Conservation (phyloP, 1,139 yeast species). For the Zygoascus sp. region DNA sequence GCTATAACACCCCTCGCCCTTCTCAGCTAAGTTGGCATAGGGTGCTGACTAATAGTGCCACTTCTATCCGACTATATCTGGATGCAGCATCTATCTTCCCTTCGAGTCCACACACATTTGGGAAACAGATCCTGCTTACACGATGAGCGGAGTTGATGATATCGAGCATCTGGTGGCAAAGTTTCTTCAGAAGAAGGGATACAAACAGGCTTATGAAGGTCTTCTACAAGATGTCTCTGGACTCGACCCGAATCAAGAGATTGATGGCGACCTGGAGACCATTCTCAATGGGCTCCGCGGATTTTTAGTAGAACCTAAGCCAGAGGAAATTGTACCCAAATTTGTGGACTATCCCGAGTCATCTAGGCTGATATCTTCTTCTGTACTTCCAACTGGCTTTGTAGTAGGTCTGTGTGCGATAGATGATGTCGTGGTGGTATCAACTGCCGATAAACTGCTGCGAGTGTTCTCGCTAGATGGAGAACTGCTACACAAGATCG, state of each 20-base stretch:
- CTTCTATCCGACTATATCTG: too few relatives aligned
- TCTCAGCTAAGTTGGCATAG: too few relatives aligned
- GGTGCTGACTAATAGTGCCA: too few relatives aligned
- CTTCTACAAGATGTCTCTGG: constrained; percentile 9
- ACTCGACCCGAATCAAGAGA: background rate
- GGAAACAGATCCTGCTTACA: background rate
- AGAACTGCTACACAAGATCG: constrained; percentile 17
- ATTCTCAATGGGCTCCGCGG: constrained; percentile 10
- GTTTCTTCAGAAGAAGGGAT: constrained; percentile 15
- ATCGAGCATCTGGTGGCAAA: constrained; percentile 14
- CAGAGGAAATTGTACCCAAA: constrained; percentile 3
- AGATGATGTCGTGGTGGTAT: constrained; percentile 16
- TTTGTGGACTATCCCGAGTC: constrained; percentile 10
- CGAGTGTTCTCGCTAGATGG: constrained; percentile 21
- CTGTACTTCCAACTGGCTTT: constrained; percentile 10
- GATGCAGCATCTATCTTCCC: too few relatives aligned
- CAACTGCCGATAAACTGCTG: constrained; percentile 26
- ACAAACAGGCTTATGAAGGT: constrained; percentile 13
- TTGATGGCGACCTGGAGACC: constrained; percentile 3
- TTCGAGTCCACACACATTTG: too few relatives aligned
- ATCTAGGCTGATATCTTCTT: background rate
- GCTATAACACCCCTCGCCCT: too few relatives aligned
- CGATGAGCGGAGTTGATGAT: background rate
- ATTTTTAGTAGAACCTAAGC: constrained; percentile 9
- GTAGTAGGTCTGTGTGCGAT: constrained; percentile 11